Percentiles rank a stretch among this genome's conserved stretches.
Conservation (phyloP, 352 stramenopile genomes). For the Phytophthora pseudosyringae region DNA sequence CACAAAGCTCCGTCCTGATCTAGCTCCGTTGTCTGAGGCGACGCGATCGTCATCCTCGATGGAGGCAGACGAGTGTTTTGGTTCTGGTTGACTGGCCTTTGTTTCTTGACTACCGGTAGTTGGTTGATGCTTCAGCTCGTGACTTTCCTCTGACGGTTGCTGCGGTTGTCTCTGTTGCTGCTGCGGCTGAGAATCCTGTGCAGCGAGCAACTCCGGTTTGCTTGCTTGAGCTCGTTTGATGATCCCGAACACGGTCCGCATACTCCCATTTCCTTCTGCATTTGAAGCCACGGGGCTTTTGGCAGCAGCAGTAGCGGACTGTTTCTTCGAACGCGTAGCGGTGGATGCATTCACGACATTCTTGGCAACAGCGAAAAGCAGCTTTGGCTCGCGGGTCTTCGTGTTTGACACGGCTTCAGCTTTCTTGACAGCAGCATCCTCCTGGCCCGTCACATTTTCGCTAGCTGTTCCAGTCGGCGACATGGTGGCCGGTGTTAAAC, state of each 20-base stretch:
- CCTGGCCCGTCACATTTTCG: constrained; percentile 26
- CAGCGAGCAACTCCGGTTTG: constrained; percentile 16
- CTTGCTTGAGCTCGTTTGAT: constrained; percentile 46
- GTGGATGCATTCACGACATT: constrained; percentile 32
- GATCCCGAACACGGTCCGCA: constrained; percentile 54
- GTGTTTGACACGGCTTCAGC: constrained; percentile 8
- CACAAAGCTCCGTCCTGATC: constrained; percentile 30
- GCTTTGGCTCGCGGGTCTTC: constrained; percentile 30
- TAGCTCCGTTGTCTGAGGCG: neutral
- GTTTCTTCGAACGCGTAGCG: constrained; percentile 29
- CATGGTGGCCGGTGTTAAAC: constrained; percentile 28
- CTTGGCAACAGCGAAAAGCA: constrained; percentile 37
- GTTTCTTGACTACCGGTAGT: constrained; percentile 11
- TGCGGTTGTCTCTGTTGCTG: constrained; percentile 4
- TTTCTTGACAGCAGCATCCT: constrained; percentile 23
- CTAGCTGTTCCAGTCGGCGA: constrained; percentile 15
- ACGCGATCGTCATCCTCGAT: constrained; percentile 12
- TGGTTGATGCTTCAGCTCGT: constrained; percentile 7
- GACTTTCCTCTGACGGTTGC: constrained; percentile 7
- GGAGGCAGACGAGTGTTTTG: constrained; percentile 9
- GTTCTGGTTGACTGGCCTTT: constrained; percentile 5
- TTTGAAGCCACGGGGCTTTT: constrained; percentile 9
- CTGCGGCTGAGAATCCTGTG: neutral
- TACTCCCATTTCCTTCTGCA: constrained; percentile 20
- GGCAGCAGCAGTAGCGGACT: neutral